A percentile compares a stretch with the other conserved stretches of the same genome.
Conservation (phyloP, 179 eudicot genomes). For the Vitellaria paradoxa region DNA sequence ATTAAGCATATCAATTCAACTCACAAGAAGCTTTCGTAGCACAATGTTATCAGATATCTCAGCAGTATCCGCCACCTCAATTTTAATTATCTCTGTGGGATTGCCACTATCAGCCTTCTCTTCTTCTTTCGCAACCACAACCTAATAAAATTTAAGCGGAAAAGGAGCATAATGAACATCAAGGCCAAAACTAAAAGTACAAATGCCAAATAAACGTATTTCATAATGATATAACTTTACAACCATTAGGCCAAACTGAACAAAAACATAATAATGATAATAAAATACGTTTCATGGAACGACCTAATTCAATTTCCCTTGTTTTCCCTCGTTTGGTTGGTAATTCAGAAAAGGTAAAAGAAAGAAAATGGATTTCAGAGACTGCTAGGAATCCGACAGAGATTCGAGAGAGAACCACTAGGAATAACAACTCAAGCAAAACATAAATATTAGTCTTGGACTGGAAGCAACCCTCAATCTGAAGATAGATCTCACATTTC, state of each 20-base stretch:
- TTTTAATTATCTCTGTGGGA: slow-evolving; percentile 20
- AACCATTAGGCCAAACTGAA: too few species aligned
- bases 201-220: too few species aligned
- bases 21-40: slow-evolving; percentile 94
- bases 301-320: too few species aligned
- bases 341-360: background rate
- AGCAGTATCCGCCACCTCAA: slow-evolving; percentile 36
- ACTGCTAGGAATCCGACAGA: too few species aligned
- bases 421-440: too few species aligned
- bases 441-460: too few species aligned
- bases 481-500: too few species aligned
- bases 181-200: too few species aligned
- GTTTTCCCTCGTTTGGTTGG: too few species aligned
- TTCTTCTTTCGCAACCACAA: slow-evolving; percentile 16
- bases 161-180: background rate
- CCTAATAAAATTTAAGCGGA: slow-evolving; percentile 26
- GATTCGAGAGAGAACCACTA: too few species aligned
- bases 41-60: slow-evolving; percentile 58
- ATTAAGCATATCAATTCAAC: slow-evolving; percentile 46
- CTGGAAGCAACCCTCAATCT: too few species aligned
- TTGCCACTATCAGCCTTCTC: slow-evolving; percentile 15
- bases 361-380: background rate
- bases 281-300: background rate
- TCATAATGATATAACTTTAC: too few species aligned
- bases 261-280: background rate